Evolutionary conservation across 768 basidiomycete species (phyloP), one percentile per base, ranked within the genome.

Genomic region (Macrolepiota albuminosa): DNA sequence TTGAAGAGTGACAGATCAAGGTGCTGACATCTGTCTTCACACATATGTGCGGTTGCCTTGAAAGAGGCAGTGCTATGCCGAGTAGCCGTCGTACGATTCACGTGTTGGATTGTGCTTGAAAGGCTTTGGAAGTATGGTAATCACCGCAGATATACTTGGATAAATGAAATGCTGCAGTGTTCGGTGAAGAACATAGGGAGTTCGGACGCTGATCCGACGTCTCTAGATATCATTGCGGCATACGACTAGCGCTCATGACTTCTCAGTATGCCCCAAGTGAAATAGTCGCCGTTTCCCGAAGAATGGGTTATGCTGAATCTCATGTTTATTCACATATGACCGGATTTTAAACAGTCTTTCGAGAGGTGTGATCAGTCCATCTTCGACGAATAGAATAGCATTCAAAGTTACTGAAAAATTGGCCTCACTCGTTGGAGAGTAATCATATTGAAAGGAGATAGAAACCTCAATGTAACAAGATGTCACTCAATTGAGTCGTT

Each of bases 401-500:
- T 50, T 11, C 34, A 36, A 21, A 34, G 5, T 51, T 11, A 34
- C n/a, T 51, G 11, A 24, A 51, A 3, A 18, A 51, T 24, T 11
- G 6, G 33, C 10, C 13, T 16, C 2, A 31, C 29, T 18, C 31
- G n/a, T 31, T 6, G 18, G 9, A 33, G 8, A 49, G 48, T 31
- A 36, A 18, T n/a, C 18, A 21, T 37, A 13, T 42, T 10, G 16
- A 40, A 26, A 40, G 26, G 9, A 8, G 4, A 21, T 4, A n/a
- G 7, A 18, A 18, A 21, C 21, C 11, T 51, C 50, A 51, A 36
- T 24, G 24, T 13, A 42, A 46, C 14, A 76, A 64, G 10, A 78
- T 61, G 54, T 78, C 76, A 48, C 66, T 67, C 52, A 77, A 60
- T 59, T 78, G 85, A 10, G 83, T 85, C 67, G 71, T 81, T 1